Base-by-base conservation (phyloP, 768 basidiomycete species). In the Clitopilus hobsonii region DNA sequence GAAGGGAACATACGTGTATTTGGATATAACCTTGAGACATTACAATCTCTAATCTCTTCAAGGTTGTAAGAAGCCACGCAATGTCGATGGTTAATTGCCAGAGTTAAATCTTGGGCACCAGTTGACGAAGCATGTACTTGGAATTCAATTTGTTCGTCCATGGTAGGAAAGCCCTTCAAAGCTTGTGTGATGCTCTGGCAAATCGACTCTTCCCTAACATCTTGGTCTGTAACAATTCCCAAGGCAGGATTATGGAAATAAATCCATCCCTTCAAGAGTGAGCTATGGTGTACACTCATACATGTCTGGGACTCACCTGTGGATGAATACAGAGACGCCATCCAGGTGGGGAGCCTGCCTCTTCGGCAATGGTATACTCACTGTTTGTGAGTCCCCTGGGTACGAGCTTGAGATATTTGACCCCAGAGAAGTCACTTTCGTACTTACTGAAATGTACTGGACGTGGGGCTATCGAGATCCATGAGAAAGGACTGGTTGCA, bases 181-280 rank as follows among this genome's bases (percentile, higher is more conserved):
- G 67, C 68, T 5, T 61, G 55, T 36, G 63, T 64, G 18, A 74
- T 60, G 11, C 62, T 52, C n/a, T 62, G 62, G n/a, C 71, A 62
- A 5, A 70, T 56, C 6, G 70, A 72, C n/a, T 66, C 56, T 10
- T 80, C 74, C 25, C 32, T 36, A 36, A 82, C 69, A 57, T 84
- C 80, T 52, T 80, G 78, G 58, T 80, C 79, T 24, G 77, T 75
- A 24, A 80, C 71, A 16, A 77, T 63, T 51, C 70, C 71, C n/a
- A 70, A 59, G 7, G 59, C 54, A 5, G 68, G 58, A 58, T 78
- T 76, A 56, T 67, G 65, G 63, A 80, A 83, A 61, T 84, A 83
- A 11, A 82, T 61, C 71, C 74, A 81, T 23, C 81, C 80, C 70
- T 78, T 51, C n/a, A 10, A 36, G 32, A 36, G n/a, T 4, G 4